These are phyloP conservation scores for Fagopyrum tataricum DNA, from an alignment of 148 eudicot genomes.

Conservation along the genomic window DNA sequence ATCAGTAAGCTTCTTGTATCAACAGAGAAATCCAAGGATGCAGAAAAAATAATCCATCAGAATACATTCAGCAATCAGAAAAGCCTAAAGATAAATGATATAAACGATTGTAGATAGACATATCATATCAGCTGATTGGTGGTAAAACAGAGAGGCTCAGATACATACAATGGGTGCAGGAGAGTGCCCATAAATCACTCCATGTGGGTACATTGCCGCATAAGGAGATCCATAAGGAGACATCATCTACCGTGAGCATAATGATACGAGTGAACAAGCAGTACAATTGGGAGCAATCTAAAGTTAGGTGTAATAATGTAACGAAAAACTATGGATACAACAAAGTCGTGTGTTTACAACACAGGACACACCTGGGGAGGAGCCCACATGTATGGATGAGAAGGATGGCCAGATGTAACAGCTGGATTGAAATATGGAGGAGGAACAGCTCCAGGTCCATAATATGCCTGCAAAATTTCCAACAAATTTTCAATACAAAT, in stretches of 20 bases:
- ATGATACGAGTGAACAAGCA: slow-evolving; percentile 8
- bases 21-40: neutral
- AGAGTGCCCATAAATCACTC: slow-evolving; percentile 48
- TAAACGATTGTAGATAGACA: neutral
- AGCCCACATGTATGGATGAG: slow-evolving; percentile 46
- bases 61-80: neutral
- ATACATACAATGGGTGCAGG: slow-evolving; percentile 41
- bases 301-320: neutral
- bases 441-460: slow-evolving; percentile 42
- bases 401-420: slow-evolving; percentile 34
- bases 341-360: slow-evolving; percentile 1
- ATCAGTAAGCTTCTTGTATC: neutral
- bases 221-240: slow-evolving; percentile 58
- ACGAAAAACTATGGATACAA: neutral
- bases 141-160: neutral
- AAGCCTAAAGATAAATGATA: neutral
- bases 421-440: slow-evolving; percentile 41
- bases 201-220: slow-evolving; percentile 51
- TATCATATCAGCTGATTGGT: neutral
- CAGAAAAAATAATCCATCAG: neutral
- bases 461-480: slow-evolving; percentile 33
- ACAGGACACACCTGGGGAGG: slow-evolving; percentile 34
- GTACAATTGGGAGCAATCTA: neutral
- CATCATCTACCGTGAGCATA: slow-evolving; percentile 31
- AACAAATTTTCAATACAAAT: slow-evolving; percentile 3